phyloP scores from a whole-genome alignment of 345 rosid genomes.

The Murraya paniculata region DNA sequence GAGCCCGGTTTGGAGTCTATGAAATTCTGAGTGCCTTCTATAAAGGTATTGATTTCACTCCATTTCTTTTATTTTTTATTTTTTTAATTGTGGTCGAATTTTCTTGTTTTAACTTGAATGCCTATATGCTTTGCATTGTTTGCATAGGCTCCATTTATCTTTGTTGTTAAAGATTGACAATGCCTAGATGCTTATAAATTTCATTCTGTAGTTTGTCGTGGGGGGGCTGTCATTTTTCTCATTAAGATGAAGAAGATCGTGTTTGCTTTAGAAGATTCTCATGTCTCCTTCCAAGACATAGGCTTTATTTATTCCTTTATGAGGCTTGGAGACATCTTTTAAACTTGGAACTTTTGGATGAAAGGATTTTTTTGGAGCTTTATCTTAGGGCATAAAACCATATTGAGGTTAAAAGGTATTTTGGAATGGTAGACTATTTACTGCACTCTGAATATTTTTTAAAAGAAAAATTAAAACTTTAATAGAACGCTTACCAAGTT shows the following conservation, averaged over 20 bases:
- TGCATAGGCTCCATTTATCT: background rate
- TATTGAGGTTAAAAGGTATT: background rate
- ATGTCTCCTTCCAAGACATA: background rate
- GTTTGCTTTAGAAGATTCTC: background rate
- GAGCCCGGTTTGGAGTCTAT: conserved; percentile 79
- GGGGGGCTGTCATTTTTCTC: background rate
- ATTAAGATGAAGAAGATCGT: background rate
- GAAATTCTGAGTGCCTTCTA: conserved; percentile 76
- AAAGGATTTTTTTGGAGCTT: background rate
- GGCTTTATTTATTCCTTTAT: background rate
- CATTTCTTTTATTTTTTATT: background rate
- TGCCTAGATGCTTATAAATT: background rate
- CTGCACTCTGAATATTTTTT: background rate
- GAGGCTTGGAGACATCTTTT: background rate
- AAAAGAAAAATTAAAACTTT: background rate
- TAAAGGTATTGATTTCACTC: conserved; percentile 50
- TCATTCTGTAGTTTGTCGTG: background rate
- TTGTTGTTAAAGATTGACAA: background rate
- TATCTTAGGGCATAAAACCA: background rate
- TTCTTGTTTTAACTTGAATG: background rate
- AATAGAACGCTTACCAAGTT: background rate
- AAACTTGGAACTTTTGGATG: background rate
- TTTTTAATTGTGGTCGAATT: background rate
- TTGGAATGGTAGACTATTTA: background rate
- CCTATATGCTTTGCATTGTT: background rate